Evolutionary conservation across 2,329 filamentous ascomycete species (phyloP).

Genomic region (Trichoderma sp.): DNA sequence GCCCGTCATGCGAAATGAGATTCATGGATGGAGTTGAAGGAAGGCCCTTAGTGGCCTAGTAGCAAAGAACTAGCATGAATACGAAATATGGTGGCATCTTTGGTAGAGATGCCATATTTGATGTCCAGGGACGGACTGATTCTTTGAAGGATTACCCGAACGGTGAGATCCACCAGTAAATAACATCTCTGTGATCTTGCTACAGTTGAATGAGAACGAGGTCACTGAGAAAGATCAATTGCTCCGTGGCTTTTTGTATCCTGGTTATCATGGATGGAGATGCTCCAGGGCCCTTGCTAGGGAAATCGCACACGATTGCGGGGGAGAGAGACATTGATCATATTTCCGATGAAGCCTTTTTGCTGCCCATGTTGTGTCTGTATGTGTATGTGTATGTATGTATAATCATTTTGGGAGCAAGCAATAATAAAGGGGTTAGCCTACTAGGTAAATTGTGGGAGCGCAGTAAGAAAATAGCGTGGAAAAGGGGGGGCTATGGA

Average conservation of each 20-base stretch:
- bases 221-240: neutral
- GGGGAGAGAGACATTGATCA: neutral
- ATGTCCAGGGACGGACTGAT: neutral
- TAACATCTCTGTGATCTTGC: neutral
- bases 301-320: neutral
- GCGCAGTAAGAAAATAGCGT: conserved; percentile 10
- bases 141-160: neutral
- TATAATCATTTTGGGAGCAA: neutral
- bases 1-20: neutral
- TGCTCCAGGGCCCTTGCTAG: neutral
- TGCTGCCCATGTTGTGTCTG: neutral
- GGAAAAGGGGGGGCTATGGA: neutral
- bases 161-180: neutral
- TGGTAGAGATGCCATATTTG: neutral
- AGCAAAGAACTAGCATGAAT: neutral
- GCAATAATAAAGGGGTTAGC: conserved; percentile 4
- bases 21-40: neutral
- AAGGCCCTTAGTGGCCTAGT: neutral
- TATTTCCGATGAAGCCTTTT: neutral
- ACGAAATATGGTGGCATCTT: neutral
- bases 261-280: neutral
- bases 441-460: neutral
- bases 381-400: neutral
- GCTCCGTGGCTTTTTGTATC: neutral
- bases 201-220: neutral